Base-by-base conservation (phyloP, 768 basidiomycete species). In the Vishniacozyma victoriae region DNA sequence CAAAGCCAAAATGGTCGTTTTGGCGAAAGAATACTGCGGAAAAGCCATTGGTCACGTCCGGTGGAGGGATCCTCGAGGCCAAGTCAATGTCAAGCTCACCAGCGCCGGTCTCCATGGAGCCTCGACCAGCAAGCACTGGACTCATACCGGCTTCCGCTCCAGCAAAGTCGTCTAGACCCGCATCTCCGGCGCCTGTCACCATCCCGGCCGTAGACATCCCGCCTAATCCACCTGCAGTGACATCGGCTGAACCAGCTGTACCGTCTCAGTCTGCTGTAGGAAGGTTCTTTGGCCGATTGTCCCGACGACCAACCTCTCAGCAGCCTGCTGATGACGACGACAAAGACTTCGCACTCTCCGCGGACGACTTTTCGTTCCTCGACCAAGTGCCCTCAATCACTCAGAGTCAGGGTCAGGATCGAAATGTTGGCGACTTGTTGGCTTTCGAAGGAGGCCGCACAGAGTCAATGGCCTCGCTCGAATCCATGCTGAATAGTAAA, bases 331-430 rank as follows among this genome's bases (percentile, higher is more conserved):
- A 77, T 57, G 44, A 71, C 73, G 25, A 75, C 75, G 39, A 54
- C 24, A 77, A 76, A 42, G 81, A 84, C 24, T 68, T 91, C 26
- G 79, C 86, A 12, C 76, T 92, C 15, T 86, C 86, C 14, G 75
- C 79, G 1, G 82, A 86, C 49, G 90, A 93, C 66, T 76, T 93
- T 23, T 84, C 87, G 55, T 91, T 85, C 64, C 76, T 93, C 16
- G 58, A 54, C 16, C 66, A 73, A 47, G 70, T 73, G 3, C 70
- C 69, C 0, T 59, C 70, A 1, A 38, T 70, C 26, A 23, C 54
- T 12, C 23, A 37, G 5, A 46, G 47, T 15, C 51, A 55, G 2
- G 48, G 46, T 5, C 29, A 44, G 5, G 67, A 59, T 19, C 24
- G 35, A 16, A 64, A 58, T 14, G 49, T 80, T 80, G 26, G 85